Conservation (phyloP, 2,329 filamentous ascomycete genomes). For the Hymenoscyphus repandus region DNA sequence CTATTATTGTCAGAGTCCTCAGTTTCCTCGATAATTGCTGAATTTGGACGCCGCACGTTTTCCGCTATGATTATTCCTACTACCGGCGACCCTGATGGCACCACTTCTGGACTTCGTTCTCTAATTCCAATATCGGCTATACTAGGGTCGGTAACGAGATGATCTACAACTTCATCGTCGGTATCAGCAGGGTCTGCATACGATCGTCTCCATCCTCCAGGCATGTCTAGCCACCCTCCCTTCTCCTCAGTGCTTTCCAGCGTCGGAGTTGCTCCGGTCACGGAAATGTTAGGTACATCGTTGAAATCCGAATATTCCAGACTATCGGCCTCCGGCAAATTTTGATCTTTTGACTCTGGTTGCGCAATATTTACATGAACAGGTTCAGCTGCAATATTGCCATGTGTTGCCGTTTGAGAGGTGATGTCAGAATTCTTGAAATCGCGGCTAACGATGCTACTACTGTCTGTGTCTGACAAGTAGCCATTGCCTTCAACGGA, state of each 20-base stretch:
- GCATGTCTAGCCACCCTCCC: constrained; percentile 34
- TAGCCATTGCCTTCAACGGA: constrained; percentile 63
- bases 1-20: constrained; percentile 48
- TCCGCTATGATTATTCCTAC: constrained; percentile 13
- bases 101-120: constrained; percentile 13
- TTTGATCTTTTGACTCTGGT: background rate
- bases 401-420: background rate
- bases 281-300: constrained; percentile 38
- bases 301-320: constrained; percentile 8
- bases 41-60: constrained; percentile 34
- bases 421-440: background rate
- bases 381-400: background rate
- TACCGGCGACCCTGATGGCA: constrained; percentile 8
- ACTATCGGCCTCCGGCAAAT: background rate
- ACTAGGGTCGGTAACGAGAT: constrained; percentile 15
- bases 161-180: constrained; percentile 9
- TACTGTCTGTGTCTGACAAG: constrained; percentile 50
- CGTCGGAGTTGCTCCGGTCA: constrained; percentile 43
- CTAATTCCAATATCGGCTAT: constrained; percentile 20
- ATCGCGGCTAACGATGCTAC: constrained; percentile 32
- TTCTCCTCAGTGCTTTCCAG: constrained; percentile 32
- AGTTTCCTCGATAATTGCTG: constrained; percentile 24
- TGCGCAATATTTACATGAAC: background rate
- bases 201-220: constrained; percentile 58
- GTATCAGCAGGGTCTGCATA: constrained; percentile 19